These are phyloP conservation scores for Daldinia vernicosa DNA, from an alignment of 495 filamentous ascomycete genomes.

Conservation along the genomic window DNA sequence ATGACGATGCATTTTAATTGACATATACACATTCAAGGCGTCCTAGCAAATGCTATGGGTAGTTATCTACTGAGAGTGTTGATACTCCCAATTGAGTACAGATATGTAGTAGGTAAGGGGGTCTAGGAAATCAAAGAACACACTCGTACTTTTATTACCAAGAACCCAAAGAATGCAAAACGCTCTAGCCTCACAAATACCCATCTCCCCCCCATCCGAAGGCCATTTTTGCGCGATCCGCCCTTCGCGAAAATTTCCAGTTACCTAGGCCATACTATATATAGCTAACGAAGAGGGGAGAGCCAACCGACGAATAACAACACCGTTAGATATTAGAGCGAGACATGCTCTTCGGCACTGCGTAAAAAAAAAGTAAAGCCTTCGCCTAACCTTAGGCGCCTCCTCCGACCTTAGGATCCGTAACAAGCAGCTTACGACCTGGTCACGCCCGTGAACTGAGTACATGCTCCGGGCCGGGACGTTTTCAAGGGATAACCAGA, in stretches of 20 bases:
- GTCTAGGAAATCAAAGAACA: constrained; percentile 1
- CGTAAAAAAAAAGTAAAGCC: not conserved
- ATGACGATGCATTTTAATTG: constrained; percentile 8
- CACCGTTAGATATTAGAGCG: not conserved
- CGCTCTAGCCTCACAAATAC: not conserved
- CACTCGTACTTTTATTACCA: constrained; percentile 15
- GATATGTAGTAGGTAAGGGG: not conserved
- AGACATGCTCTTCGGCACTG: not conserved
- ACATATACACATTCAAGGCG: constrained; percentile 8
- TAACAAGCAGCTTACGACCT: not conserved
- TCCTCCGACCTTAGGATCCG: not conserved
- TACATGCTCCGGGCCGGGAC: constrained; percentile 2
- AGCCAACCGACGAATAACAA: not conserved
- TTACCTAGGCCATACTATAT: constrained; percentile 10
- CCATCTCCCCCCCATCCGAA: not conserved
- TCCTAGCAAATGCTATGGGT: not conserved
- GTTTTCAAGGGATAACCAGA: not conserved
- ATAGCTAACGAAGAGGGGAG: constrained; percentile 3
- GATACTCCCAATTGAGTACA: constrained; percentile 8
- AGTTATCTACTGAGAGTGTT: not conserved
- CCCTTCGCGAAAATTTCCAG: constrained; percentile 1
- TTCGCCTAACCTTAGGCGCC: not conserved
- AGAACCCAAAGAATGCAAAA: not conserved
- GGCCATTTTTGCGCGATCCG: not conserved
- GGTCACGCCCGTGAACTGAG: not conserved